Evolutionary conservation across 2,329 filamentous ascomycete genomes (phyloP), one percentile per base, ranked within the genome.

Genomic region (Pseudogymnoascus pannorum): DNA sequence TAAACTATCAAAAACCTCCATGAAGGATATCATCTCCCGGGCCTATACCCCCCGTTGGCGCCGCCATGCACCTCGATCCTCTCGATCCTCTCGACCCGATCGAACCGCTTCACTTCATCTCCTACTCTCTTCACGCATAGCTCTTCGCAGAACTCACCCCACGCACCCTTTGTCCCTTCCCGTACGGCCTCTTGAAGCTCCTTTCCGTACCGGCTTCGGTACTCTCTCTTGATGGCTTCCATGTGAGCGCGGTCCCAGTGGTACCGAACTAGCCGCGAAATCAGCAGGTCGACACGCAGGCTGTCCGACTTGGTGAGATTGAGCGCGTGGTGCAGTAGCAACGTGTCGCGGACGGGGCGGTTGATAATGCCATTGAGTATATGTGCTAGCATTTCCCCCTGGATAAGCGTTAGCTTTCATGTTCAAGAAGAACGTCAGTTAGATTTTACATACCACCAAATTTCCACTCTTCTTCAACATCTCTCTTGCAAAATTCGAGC

Each of bases 331-430:
- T 96, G 87, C 1, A 99, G 80, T 2, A 97, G 86, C 36, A 97
- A 82, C 2, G 93, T 91, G 73, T 97, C 94, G 61, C 94, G 90
- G 65, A 96, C 91, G 5, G 94, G 92, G 63, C 89, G 89, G 77
- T 97, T 97, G 77, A 97, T 96, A 62, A 96, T 87, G 69, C 94
- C 94, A 76, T 97, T 97, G 70, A 99, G 87, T 68, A 97, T 91
- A 75, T 97, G 94, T 0, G 92, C 91, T 36, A 97, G 85, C 18
- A 96, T 86, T 77, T 99, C 94, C 66, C 94, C 94, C 92, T 97
- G 67, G 6, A 14, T 16, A 14, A 36, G 33, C 16, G 18, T 58
- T 61, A 36, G 57, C 9, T 9, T 26, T 1, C 24, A 54, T 20
- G 12, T 54, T 20, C 31, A 33, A 31, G 58, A 40, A 26, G 33